Evolutionary conservation across 1,284 basidiomycete species (phyloP), one percentile per base, ranked within the genome.

Genomic region (Wolfiporia cocos): DNA sequence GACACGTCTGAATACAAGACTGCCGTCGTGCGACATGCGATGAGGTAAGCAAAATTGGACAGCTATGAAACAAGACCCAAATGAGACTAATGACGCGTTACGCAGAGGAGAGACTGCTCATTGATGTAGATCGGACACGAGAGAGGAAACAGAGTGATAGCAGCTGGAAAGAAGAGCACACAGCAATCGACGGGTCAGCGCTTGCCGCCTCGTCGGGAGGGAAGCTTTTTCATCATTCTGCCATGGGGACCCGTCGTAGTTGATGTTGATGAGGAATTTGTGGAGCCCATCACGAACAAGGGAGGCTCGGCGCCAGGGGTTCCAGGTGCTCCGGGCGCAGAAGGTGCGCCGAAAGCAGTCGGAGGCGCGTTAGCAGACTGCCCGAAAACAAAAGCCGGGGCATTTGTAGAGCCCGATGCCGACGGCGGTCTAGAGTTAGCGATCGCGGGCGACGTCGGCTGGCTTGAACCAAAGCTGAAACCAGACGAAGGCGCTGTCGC

Each of bases 361-460:
- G 58, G 49, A 3, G 52, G 52, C 2, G 51, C 21, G 31, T 47
- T 47, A 17, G 50, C 41, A 14, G 50, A 42, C 20, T 50, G 49
- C 21, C 58, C 61, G 34, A 65, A 64, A 1, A 50, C 26, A 49
- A 64, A 63, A 23, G 52, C 29, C n/a, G n/a, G n/a, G 3, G 50
- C 52, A 18, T 37, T 44, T 3, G 52, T 42, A 14, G 56, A 44
- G 17, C 53, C 57, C 15, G 58, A 50, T 14, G 60, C 50, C 18
- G 50, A 52, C 4, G 63, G 63, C 7, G 63, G 48, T 9, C 56
- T 59, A 26, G 54, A 23, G 28, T 49, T 56, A 6, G 54, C 43
- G n/a, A 49, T 51, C 3, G 62, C 63, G n/a, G 64, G 63, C 2
- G 64, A 64, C 3, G 63, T 58, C 2, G 62, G 62, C 36, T 62